Evolutionary conservation across 139 green algal species (phyloP).

Genomic region (Chlamydomonas applanata): DNA sequence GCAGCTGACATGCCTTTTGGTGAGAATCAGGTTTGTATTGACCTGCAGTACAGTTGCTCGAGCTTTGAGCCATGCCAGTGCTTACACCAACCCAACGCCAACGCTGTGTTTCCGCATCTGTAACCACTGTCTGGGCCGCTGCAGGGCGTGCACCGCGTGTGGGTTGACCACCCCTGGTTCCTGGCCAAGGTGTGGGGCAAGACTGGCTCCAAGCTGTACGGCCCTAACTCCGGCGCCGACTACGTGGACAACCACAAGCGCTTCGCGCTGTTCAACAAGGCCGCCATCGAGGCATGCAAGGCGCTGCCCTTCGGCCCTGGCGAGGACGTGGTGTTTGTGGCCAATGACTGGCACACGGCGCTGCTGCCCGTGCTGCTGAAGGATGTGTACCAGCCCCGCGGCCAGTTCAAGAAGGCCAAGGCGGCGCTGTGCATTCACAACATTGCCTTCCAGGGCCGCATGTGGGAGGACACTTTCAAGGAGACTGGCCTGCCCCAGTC

Average conservation of each 20-base stretch:
- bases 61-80: too few species aligned
- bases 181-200: conserved; percentile 95
- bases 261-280: conserved; percentile 94
- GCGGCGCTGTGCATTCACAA: conserved; percentile 92
- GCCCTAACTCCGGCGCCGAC: conserved; percentile 82
- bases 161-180: conserved; percentile 93
- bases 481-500: conserved; percentile 71
- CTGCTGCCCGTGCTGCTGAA: conserved; percentile 93
- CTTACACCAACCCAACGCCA: too few species aligned
- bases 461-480: conserved; percentile 79
- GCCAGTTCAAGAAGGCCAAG: conserved; percentile 82
- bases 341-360: conserved; percentile 90
- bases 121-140: too few species aligned
- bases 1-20: too few species aligned
- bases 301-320: conserved; percentile 85
- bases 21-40: too few species aligned
- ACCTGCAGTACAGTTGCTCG: too few species aligned
- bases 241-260: conserved; percentile 96
- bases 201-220: conserved; percentile 95
- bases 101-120: too few species aligned
- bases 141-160: conserved; percentile 94
- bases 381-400: conserved; percentile 74
- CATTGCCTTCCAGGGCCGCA: conserved; percentile 95
- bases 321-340: conserved; percentile 91
- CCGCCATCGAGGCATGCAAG: conserved; percentile 69